A percentile compares a stretch with the other conserved stretches of the same genome.
These are phyloP conservation scores for Fusarium luffae DNA, from an alignment of 2,329 filamentous ascomycete genomes.

Conservation along the genomic window DNA sequence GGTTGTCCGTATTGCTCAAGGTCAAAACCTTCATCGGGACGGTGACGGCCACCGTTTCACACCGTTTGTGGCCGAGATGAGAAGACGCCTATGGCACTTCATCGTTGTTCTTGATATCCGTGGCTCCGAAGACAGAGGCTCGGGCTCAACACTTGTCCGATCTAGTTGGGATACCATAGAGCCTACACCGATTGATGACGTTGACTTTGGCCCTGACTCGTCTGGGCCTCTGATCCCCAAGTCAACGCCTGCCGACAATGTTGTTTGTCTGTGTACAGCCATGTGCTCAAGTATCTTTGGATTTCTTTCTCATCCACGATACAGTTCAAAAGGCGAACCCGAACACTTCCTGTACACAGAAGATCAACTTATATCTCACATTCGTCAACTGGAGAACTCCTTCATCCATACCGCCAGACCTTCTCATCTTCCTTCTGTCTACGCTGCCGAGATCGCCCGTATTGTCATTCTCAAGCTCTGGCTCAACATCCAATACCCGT, in stretches of 20 bases:
- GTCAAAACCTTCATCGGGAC: slow-evolving; percentile 57
- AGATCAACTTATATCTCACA: slow-evolving; percentile 54
- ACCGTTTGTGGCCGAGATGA: slow-evolving; percentile 68
- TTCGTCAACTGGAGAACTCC: slow-evolving; percentile 53
- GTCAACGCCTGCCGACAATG: slow-evolving; percentile 54
- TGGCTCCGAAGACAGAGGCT: slow-evolving; percentile 65
- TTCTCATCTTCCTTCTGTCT: slow-evolving; percentile 49
- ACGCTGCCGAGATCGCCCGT: slow-evolving; percentile 55
- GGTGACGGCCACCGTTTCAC: slow-evolving; percentile 50
- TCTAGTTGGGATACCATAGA: slow-evolving; percentile 59
- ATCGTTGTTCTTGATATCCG: slow-evolving; percentile 70
- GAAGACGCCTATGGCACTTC: slow-evolving; percentile 71
- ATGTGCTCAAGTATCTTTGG: slow-evolving; percentile 55
- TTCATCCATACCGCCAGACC: slow-evolving; percentile 54
- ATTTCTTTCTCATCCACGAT: slow-evolving; percentile 51
- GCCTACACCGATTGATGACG: slow-evolving; percentile 66
- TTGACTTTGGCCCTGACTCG: slow-evolving; percentile 57
- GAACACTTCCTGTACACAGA: slow-evolving; percentile 47
- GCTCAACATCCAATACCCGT: slow-evolving; percentile 59
- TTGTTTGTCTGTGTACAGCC: slow-evolving; percentile 55
- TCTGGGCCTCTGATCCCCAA: slow-evolving; percentile 49
- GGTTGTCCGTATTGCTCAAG: slow-evolving; percentile 57
- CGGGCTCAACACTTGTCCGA: slow-evolving; percentile 55
- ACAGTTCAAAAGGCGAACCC: slow-evolving; percentile 29
- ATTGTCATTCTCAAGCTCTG: slow-evolving; percentile 60